Evolutionary conservation across 345 rosid species (phyloP), one percentile per base, ranked within the genome.

Genomic region (Linum lewisii): DNA sequence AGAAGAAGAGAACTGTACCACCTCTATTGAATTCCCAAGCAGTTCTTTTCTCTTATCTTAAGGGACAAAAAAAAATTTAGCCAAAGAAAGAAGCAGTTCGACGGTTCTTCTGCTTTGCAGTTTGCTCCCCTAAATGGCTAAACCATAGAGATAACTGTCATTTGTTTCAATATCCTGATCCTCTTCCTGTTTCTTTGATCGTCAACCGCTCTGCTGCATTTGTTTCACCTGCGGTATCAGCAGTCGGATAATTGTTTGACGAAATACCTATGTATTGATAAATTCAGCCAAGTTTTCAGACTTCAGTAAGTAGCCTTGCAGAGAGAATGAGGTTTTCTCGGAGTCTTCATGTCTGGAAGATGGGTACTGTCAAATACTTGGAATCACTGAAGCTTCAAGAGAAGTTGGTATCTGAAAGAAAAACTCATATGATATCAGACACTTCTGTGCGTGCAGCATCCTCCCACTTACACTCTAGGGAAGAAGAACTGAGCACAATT

Each of bases 351-450:
- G 87, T 89, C 13, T 87, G 82, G 91, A 93, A 69, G 72, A 56
- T 87, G 75, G 95, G 94, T 56, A 69, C 78, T 38, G 75, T 93
- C 56, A 82, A 72, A 69, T 93, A 89, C 76, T 59, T 80, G 72
- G 82, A 82, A 49, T 84, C 90, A 16, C 95, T 93, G 57, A 85
- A 78, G 76, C 78, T 93, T 59, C 97, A 89, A 68, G 94, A 86
- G 37, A 89, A 74, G 60, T 70, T 85, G 42, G 78, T 79, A 1
- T 66, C 80, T 10, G 67, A 71, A 62, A 82, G 97, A 59, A 89
- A 87, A 75, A 60, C 73, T 50, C 64, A 64, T 21, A 74, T 38
- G 64, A 76, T 89, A 37, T 76, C 85, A 0, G 95, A 86, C 70
- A 1, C 69, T 89, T 25, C 59, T 88, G 66, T 89, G 87, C 20